phyloP scores from a whole-genome alignment of 371 early-diverging fungal species.

The Dichotomocladium elegans region DNA sequence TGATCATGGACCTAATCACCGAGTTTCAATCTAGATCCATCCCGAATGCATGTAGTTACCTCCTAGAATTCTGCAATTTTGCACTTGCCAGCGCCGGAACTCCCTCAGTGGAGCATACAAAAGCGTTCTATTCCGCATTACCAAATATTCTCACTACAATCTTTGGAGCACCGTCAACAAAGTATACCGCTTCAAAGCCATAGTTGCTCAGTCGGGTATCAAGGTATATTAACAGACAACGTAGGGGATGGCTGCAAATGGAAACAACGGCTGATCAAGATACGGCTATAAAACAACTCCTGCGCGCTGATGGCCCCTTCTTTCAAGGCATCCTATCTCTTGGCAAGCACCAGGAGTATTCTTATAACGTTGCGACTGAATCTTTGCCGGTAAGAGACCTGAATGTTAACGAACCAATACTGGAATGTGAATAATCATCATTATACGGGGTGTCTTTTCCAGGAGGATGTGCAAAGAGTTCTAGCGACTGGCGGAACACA shows the following conservation, averaged over 20 bases:
- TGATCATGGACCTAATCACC: conserved; percentile 8
- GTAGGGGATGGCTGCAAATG: conserved; percentile 35
- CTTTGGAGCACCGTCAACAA: conserved; percentile 33
- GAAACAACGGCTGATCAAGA: conserved; percentile 17
- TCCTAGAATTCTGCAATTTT: conserved; percentile 6
- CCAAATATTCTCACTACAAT: conserved; percentile 26
- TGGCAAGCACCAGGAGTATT: conserved; percentile 19
- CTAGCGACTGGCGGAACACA: conserved; percentile 26
- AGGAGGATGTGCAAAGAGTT: conserved; percentile 30
- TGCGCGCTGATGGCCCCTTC: conserved; percentile 21
- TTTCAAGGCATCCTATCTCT: conserved; percentile 18
- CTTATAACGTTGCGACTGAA: conserved; percentile 23
- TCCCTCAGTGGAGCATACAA: conserved; percentile 1
- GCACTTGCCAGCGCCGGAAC: conserved; percentile 4
- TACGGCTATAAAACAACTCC: conserved; percentile 13
- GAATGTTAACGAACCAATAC: no score
- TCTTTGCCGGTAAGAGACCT: conserved; percentile 28
- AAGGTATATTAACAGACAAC: background rate
- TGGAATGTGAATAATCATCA: no score
- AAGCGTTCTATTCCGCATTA: conserved; percentile 14
- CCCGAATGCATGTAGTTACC: conserved; percentile 5
- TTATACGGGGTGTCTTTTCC: no score
- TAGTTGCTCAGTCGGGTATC: background rate
- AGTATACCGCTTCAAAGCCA: conserved; percentile 13
- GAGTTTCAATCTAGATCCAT: conserved; percentile 6